Evolutionary conservation across 2,329 filamentous ascomycete genomes (phyloP).

Genomic region (Ophiostoma perfectum): DNA sequence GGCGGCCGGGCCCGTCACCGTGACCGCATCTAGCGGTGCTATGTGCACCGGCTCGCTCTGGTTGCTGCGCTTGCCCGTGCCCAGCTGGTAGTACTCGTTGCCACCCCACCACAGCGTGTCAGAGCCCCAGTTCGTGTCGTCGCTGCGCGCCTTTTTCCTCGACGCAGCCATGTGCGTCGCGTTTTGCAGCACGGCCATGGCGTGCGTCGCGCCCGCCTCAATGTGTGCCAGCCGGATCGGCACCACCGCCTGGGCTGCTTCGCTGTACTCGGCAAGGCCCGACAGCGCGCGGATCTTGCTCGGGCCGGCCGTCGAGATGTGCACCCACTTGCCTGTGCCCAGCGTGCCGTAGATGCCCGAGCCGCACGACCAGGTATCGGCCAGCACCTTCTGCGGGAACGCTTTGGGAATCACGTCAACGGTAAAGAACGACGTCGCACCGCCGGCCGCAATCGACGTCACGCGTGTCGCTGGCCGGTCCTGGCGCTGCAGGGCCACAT

Average conservation of each 20-base stretch:
- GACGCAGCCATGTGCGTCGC: slow-evolving; percentile 56
- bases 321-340: slow-evolving; percentile 84
- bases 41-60: slow-evolving; percentile 71
- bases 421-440: slow-evolving; percentile 79
- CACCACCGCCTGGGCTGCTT: slow-evolving; percentile 57
- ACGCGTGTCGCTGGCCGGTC: slow-evolving; percentile 47
- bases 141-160: slow-evolving; percentile 40
- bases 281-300: slow-evolving; percentile 79
- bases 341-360: slow-evolving; percentile 78
- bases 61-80: slow-evolving; percentile 84
- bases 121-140: slow-evolving; percentile 80
- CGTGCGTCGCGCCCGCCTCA: slow-evolving; percentile 74
- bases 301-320: slow-evolving; percentile 67
- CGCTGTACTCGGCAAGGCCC: slow-evolving; percentile 81
- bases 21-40: slow-evolving; percentile 59
- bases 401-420: slow-evolving; percentile 58
- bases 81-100: slow-evolving; percentile 90
- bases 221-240: slow-evolving; percentile 74
- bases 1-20: neutral
- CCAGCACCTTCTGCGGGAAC: slow-evolving; percentile 36
- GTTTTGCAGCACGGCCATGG: slow-evolving; percentile 77
- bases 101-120: slow-evolving; percentile 93
- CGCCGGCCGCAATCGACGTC: slow-evolving; percentile 77
- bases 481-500: slow-evolving; percentile 5
- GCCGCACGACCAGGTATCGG: slow-evolving; percentile 83